Evolutionary conservation across 192 early-diverging fungal genomes (phyloP).

Genomic region (Entomortierella beljakovae): DNA sequence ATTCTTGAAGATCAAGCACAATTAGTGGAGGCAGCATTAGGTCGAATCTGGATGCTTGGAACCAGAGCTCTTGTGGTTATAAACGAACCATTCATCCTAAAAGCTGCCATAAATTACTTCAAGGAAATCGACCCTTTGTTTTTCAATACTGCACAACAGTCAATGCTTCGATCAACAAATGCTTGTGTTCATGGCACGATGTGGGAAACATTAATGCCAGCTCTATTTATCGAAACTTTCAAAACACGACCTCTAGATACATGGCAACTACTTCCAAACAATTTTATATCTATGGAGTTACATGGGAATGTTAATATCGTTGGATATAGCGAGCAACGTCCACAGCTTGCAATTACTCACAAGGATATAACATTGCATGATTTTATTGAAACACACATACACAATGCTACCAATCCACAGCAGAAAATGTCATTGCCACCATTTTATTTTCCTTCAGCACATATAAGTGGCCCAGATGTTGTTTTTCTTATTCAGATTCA

Average conservation of each 20-base stretch:
- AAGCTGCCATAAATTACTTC: conserved; percentile 13
- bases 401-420: conserved; percentile 9
- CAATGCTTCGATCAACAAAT: conserved; percentile 15
- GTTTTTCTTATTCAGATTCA: background rate
- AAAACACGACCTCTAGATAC: background rate
- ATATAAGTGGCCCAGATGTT: conserved; percentile 1
- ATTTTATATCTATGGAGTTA: background rate
- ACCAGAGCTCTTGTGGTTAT: background rate
- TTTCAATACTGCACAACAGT: conserved; percentile 5
- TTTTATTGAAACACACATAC: conserved; percentile 1
- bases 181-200: conserved; percentile 4
- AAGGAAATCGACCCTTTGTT: conserved; percentile 6
- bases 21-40: conserved; percentile 9
- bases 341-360: conserved; percentile 1
- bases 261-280: background rate
- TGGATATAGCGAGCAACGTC: background rate
- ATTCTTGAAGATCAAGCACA: conserved; percentile 8
- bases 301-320: background rate
- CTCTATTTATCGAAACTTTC: background rate
- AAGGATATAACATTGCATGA: conserved; percentile 1
- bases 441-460: background rate
- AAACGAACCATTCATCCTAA: conserved; percentile 1
- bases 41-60: conserved; percentile 19
- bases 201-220: conserved; percentile 7
- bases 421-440: no score